These are phyloP conservation scores for Citrus unshiu DNA, from an alignment of 345 rosid genomes.

Conservation along the genomic window DNA sequence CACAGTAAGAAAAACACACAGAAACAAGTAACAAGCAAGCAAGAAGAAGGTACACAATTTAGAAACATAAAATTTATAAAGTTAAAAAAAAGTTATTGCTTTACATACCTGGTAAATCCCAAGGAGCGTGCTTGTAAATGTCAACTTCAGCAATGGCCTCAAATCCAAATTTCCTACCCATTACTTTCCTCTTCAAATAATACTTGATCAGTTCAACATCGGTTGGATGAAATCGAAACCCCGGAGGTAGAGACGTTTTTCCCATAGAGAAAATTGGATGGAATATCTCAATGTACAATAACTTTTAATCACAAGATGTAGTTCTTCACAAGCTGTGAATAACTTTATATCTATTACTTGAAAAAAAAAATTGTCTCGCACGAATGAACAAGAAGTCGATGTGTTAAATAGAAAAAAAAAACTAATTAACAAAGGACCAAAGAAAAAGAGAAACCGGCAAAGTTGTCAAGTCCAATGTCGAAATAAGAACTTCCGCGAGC, in stretches of 20 bases:
- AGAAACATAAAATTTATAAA: background rate
- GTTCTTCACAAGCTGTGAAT: background rate
- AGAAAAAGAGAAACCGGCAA: background rate
- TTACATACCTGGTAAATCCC: slow-evolving; percentile 53
- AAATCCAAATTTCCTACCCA: slow-evolving; percentile 34
- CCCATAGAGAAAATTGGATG: slow-evolving; percentile 33
- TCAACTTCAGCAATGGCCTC: slow-evolving; percentile 56
- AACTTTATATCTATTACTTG: background rate
- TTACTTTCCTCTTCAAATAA: slow-evolving; percentile 63
- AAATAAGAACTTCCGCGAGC: slow-evolving; percentile 45
- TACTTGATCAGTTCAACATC: slow-evolving; percentile 67
- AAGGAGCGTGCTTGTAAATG: slow-evolving; percentile 63
- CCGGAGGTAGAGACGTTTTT: slow-evolving; percentile 43
- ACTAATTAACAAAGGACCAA: background rate
- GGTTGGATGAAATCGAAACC: slow-evolving; percentile 82
- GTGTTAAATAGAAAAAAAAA: background rate
- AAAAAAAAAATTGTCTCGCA: background rate
- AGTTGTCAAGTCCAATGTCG: slow-evolving; percentile 67
- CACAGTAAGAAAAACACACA: background rate
- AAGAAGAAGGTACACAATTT: background rate
- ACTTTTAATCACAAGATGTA: background rate
- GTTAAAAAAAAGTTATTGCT: background rate
- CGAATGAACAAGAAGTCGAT: background rate
- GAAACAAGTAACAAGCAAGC: background rate
- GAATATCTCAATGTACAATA: slow-evolving; percentile 12